A percentile compares a stretch with the other conserved stretches of the same genome.
These are phyloP conservation scores for Candida ulmi DNA, from an alignment of 805 yeast species.

Conservation along the genomic window DNA sequence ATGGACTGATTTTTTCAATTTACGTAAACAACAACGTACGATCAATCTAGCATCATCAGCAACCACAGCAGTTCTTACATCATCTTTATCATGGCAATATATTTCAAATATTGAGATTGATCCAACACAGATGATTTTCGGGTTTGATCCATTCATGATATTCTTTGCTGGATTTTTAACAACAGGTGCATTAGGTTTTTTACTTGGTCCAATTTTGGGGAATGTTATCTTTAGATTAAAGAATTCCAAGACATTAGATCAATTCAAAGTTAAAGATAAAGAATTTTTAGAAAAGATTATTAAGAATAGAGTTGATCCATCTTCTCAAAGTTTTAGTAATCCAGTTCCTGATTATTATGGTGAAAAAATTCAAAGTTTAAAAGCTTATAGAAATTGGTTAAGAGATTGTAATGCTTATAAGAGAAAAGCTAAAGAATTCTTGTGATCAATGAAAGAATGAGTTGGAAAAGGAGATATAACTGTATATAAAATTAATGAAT, in stretches of 20 bases:
- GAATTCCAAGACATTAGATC: constrained; percentile 39
- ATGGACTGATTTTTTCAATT: constrained; percentile 77
- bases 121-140: constrained; percentile 78
- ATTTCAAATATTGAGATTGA: constrained; percentile 81
- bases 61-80: constrained; percentile 61
- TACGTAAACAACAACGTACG: constrained; percentile 71
- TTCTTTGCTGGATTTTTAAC: constrained; percentile 67
- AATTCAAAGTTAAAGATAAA: constrained; percentile 59
- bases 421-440: constrained; percentile 72
- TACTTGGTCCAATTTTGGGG: constrained; percentile 81
- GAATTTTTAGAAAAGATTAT: constrained; percentile 69
- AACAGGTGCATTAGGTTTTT: constrained; percentile 72
- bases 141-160: constrained; percentile 84
- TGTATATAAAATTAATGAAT: too few species aligned
- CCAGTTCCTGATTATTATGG: constrained; percentile 99
- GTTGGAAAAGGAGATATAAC: too few species aligned
- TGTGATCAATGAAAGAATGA: constrained; percentile 32
- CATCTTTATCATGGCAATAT: constrained; percentile 64
- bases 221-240: constrained; percentile 57
- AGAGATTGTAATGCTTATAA: constrained; percentile 90
- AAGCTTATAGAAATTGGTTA: constrained; percentile 90
- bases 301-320: constrained; percentile 84
- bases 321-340: constrained; percentile 81
- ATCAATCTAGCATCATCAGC: constrained; percentile 65
- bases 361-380: constrained; percentile 83